A percentile compares a stretch with the other conserved stretches of the same genome.
Evolutionary conservation across 2,329 filamentous ascomycete species (phyloP).

Genomic region (Fusarium sp.): DNA sequence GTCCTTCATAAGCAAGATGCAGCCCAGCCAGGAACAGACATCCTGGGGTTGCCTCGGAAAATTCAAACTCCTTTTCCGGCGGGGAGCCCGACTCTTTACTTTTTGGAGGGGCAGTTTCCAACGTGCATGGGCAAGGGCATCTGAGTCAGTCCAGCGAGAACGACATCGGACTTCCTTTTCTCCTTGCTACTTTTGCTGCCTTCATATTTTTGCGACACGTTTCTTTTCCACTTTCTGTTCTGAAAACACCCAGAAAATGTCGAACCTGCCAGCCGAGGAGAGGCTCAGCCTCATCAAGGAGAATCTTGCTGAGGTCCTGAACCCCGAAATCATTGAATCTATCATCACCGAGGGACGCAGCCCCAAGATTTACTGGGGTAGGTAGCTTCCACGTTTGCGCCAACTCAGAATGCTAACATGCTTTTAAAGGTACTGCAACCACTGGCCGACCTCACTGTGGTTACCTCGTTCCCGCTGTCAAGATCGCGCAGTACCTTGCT

Average conservation of each 20-base stretch:
- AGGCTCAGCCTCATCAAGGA: conserved; percentile 82
- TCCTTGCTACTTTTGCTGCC: too few species aligned
- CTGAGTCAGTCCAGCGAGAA: conserved; percentile 7
- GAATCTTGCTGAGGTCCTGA: conserved; percentile 86
- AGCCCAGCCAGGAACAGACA: too few species aligned
- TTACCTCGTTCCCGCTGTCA: conserved; percentile 90
- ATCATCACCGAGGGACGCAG: conserved; percentile 79
- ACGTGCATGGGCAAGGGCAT: background rate
- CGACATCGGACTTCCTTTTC: too few species aligned
- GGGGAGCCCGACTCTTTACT: background rate
- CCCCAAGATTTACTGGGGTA: conserved; percentile 88
- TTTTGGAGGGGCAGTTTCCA: conserved; percentile 24
- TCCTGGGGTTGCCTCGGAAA: background rate
- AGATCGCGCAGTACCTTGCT: conserved; percentile 88
- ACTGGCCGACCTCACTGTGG: conserved; percentile 91
- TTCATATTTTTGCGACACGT: too few species aligned
- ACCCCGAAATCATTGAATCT: conserved; percentile 85
- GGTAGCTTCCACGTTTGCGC: conserved; percentile 17
- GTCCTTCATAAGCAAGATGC: too few species aligned
- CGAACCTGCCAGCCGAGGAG: conserved; percentile 57
- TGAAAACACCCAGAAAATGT: conserved; percentile 11
- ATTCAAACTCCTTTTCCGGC: background rate
- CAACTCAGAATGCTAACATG: conserved; percentile 1
- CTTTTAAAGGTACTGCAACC: conserved; percentile 77
- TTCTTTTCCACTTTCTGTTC: too few species aligned